A percentile compares a stretch with the other conserved stretches of the same genome.
Conservation (phyloP, 2,329 filamentous ascomycete species). For the Pseudofabraea citricarpa region DNA sequence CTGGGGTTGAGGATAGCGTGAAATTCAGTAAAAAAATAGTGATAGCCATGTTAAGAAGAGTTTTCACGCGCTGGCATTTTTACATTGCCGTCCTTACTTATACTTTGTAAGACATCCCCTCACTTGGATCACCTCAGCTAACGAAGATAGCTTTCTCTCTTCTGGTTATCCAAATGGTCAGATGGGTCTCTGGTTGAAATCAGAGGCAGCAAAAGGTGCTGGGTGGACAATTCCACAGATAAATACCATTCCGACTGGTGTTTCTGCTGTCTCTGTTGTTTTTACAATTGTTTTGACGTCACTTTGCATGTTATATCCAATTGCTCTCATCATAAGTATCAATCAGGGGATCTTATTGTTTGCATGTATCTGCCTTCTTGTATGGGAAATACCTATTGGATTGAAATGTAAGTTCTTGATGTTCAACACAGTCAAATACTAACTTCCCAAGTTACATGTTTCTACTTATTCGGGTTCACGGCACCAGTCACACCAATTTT, state of each 20-base stretch:
- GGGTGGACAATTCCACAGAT: not conserved
- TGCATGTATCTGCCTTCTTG: slow-evolving; percentile 18
- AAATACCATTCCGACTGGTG: slow-evolving; percentile 8
- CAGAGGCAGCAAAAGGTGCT: not conserved
- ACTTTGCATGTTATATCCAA: slow-evolving; percentile 30
- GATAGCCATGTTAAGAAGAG: not conserved
- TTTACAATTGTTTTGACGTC: slow-evolving; percentile 22
- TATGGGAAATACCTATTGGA: slow-evolving; percentile 24
- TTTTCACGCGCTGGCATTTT: not conserved
- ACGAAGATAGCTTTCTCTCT: no score
- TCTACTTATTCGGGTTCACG: slow-evolving; percentile 21
- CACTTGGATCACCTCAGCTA: not conserved
- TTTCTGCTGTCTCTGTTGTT: slow-evolving; percentile 22
- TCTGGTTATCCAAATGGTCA: not conserved
- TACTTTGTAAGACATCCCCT: not conserved
- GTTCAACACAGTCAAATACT: not conserved
- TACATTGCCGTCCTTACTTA: not conserved
- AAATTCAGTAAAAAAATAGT: not conserved
- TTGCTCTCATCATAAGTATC: slow-evolving; percentile 26
- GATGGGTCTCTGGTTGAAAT: not conserved
- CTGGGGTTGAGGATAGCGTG: not conserved
- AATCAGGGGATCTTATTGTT: slow-evolving; percentile 19
- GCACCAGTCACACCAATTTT: slow-evolving; percentile 24
- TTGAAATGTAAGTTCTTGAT: slow-evolving; percentile 15
- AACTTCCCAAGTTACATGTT: slow-evolving; percentile 8